Conservation (phyloP, 768 basidiomycete species). For the Filobasidium floriforme region DNA sequence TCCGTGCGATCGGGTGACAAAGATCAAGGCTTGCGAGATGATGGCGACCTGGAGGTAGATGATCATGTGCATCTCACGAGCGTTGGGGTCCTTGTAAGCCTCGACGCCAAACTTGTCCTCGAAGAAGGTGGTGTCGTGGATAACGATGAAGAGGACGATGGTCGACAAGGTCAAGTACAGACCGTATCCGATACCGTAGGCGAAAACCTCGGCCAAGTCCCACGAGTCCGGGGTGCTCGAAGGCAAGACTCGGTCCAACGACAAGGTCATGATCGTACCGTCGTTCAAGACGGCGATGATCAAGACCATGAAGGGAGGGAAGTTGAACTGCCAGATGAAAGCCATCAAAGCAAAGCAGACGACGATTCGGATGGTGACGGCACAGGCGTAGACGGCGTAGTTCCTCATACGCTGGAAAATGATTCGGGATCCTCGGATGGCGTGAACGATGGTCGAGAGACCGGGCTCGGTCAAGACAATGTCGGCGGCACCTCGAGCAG, state of each 20-base stretch:
- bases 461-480: slow-evolving; percentile 97
- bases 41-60: slow-evolving; percentile 95
- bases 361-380: slow-evolving; percentile 66
- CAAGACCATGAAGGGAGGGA: slow-evolving; percentile 99
- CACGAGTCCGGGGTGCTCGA: slow-evolving; percentile 87
- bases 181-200: slow-evolving; percentile 91
- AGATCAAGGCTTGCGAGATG: slow-evolving; percentile 96
- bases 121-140: slow-evolving; percentile 84
- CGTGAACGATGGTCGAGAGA: slow-evolving; percentile 97
- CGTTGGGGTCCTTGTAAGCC: slow-evolving; percentile 53
- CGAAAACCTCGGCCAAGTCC: slow-evolving; percentile 94
- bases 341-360: slow-evolving; percentile 93
- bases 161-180: slow-evolving; percentile 86
- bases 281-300: slow-evolving; percentile 95
- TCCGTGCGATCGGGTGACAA: slow-evolving; percentile 80
- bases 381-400: slow-evolving; percentile 69
- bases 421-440: slow-evolving; percentile 94
- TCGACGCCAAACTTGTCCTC: slow-evolving; percentile 70
- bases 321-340: slow-evolving; percentile 93
- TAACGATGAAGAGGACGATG: slow-evolving; percentile 69
- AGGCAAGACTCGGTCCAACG: slow-evolving; percentile 86
- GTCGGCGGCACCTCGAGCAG: slow-evolving; percentile 95
- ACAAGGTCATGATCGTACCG: slow-evolving; percentile 96
- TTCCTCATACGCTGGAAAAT: slow-evolving; percentile 99
- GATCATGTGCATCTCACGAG: slow-evolving; percentile 74